Conservation (phyloP, 768 basidiomycete species). For the Tylopilus plumbeoviolaceoides region DNA sequence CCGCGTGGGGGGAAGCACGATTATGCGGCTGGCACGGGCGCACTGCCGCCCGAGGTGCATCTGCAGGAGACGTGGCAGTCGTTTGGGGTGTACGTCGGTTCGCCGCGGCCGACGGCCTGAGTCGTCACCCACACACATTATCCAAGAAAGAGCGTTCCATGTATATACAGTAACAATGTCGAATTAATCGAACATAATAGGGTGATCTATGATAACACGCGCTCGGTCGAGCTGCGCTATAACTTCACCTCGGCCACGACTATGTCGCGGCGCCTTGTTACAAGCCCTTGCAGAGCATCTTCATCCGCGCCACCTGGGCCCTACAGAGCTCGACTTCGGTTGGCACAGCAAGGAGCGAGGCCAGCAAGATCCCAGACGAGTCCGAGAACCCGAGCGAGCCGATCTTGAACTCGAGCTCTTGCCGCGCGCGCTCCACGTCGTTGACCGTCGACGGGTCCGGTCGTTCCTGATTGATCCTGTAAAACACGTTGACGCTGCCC, state of each 20-base stretch:
- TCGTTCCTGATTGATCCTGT: slow-evolving; percentile 73
- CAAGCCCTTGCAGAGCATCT: slow-evolving; percentile 64
- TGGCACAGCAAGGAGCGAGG: slow-evolving; percentile 38
- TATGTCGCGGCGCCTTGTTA: no score
- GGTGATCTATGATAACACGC: no score
- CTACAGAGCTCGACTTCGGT: slow-evolving; percentile 71
- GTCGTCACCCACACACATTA: no score
- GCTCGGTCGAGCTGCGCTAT: no score
- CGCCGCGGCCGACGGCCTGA: slow-evolving; percentile 5
- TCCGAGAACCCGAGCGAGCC: slow-evolving; percentile 87
- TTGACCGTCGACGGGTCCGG: slow-evolving; percentile 43
- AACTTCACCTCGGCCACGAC: no score
- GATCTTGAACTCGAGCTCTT: slow-evolving; percentile 86
- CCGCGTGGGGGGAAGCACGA: no score
- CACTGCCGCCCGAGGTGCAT: slow-evolving; percentile 15
- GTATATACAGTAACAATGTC: no score
- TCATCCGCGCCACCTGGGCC: slow-evolving; percentile 66
- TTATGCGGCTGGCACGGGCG: no score
- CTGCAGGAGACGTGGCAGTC: slow-evolving; percentile 62
- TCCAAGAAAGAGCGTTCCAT: no score
- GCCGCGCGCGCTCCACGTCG: slow-evolving; percentile 57
- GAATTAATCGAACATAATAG: no score
- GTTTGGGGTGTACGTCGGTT: slow-evolving; percentile 56
- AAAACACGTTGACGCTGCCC: slow-evolving; percentile 82
- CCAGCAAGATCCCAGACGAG: slow-evolving; percentile 60